Conservation (phyloP, 306 rosid genomes). For the Rosa lucieae region DNA sequence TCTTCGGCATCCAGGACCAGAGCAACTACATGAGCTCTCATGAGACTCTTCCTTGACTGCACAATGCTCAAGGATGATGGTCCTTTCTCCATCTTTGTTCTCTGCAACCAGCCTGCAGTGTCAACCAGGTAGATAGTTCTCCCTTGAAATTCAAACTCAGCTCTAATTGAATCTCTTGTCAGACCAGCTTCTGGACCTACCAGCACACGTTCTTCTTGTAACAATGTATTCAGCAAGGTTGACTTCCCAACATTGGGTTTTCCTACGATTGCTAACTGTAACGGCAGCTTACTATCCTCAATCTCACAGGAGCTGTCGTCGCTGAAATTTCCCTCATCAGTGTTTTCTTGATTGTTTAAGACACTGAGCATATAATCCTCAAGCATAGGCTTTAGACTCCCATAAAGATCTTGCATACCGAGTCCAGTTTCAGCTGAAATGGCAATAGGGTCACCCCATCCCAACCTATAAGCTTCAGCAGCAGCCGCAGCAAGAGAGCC, state of each 20-base stretch:
- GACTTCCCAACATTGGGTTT: constrained; percentile 98
- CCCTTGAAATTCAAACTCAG: constrained; percentile 83
- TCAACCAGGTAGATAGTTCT: constrained; percentile 88
- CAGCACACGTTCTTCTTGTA: constrained; percentile 91
- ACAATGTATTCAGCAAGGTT: constrained; percentile 77
- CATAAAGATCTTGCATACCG: constrained; percentile 78
- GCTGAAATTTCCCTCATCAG: constrained; percentile 28
- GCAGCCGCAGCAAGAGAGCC: constrained; percentile 59
- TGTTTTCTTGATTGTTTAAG: constrained; percentile 51
- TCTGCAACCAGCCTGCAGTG: constrained; percentile 96
- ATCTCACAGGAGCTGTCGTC: constrained; percentile 36
- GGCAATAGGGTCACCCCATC: constrained; percentile 94
- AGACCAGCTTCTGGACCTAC: constrained; percentile 98
- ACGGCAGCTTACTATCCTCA: constrained; percentile 64
- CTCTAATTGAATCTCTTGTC: constrained; percentile 94
- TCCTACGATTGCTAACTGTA: constrained; percentile 95
- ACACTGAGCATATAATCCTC: constrained; percentile 58
- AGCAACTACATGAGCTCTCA: constrained; percentile 94
- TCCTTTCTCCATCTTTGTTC: constrained; percentile 85
- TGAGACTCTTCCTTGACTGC: constrained; percentile 88
- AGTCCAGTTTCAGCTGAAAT: constrained; percentile 95
- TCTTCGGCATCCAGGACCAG: constrained; percentile 93
- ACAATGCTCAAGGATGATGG: constrained; percentile 91
- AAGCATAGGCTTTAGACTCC: constrained; percentile 64
- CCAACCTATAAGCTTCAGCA: constrained; percentile 65